phyloP scores from a whole-genome alignment of 805 yeast genomes.

The Kodamaea neixiangensis region DNA sequence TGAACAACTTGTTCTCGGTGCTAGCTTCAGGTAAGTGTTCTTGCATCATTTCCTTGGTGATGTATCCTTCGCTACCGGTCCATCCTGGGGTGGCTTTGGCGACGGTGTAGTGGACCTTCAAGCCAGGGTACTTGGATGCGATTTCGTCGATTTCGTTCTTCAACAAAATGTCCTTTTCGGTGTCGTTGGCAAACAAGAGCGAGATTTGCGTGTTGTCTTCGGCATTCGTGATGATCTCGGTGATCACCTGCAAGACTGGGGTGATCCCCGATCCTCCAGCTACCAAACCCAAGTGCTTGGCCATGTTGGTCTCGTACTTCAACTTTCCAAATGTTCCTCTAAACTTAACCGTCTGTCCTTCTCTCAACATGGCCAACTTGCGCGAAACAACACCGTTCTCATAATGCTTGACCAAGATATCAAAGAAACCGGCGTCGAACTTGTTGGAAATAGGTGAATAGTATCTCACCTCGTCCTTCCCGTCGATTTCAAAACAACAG shows the following conservation, averaged over 20 bases:
- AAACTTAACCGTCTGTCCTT: conserved; percentile 68
- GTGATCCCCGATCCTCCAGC: conserved; percentile 93
- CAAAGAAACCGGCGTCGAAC: conserved; percentile 72
- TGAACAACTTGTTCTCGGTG: conserved; percentile 54
- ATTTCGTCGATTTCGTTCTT: conserved; percentile 74
- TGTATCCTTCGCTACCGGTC: conserved; percentile 60
- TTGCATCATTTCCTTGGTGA: conserved; percentile 58
- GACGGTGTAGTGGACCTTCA: conserved; percentile 60
- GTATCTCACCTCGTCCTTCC: conserved; percentile 59
- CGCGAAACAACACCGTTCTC: conserved; percentile 69
- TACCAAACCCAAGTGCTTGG: conserved; percentile 62
- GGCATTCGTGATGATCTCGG: conserved; percentile 67
- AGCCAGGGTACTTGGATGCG: conserved; percentile 60
- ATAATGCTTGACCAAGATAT: conserved; percentile 75
- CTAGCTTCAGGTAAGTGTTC: conserved; percentile 54
- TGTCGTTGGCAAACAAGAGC: conserved; percentile 70
- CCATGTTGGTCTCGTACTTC: conserved; percentile 57
- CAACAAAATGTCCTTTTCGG: conserved; percentile 73
- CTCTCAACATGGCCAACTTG: conserved; percentile 60
- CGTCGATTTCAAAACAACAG: conserved; percentile 51
- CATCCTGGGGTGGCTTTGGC: conserved; percentile 51
- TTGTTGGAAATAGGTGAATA: conserved; percentile 77
- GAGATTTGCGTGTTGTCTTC: conserved; percentile 62
- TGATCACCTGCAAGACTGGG: conserved; percentile 81
- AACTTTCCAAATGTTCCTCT: conserved; percentile 82